A percentile compares a stretch with the other conserved stretches of the same genome.
Evolutionary conservation across 2,329 filamentous ascomycete species (phyloP).

Genomic region (Apiospora arundinis): DNA sequence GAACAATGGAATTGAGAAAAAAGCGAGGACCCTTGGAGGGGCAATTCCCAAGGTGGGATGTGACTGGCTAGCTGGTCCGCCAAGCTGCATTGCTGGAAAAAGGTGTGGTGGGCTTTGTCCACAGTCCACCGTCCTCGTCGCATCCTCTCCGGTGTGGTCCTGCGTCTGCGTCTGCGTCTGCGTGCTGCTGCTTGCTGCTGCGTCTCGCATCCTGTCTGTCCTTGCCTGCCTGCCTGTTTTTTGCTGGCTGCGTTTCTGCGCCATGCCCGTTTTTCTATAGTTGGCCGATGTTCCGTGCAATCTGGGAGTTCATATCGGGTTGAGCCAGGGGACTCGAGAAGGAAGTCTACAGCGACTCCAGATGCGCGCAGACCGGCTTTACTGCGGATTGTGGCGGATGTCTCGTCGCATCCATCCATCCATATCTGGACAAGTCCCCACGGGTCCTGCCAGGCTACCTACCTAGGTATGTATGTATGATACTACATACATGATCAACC

Average conservation of each 20-base stretch:
- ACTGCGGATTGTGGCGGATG: constrained; percentile 20
- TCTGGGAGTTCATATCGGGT: constrained; percentile 20
- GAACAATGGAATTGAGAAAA: constrained; percentile 12
- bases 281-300: constrained; percentile 15
- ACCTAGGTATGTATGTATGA: neutral
- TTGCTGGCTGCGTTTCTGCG: neutral
- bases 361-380: constrained; percentile 17
- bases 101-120: constrained; percentile 12
- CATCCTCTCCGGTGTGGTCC: constrained; percentile 20
- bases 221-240: too few relatives aligned
- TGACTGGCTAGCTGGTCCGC: constrained; percentile 16
- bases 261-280: constrained; percentile 21
- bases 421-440: constrained; percentile 7
- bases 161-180: neutral
- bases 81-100: constrained; percentile 1
- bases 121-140: constrained; percentile 17
- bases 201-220: neutral
- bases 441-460: neutral
- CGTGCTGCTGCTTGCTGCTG: constrained; percentile 1
- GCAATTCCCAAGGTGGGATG: constrained; percentile 12
- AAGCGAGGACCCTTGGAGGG: constrained; percentile 17
- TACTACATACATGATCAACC: neutral
- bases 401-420: constrained; percentile 14
- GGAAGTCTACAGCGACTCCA: neutral
- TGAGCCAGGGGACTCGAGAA: neutral